Conservation (phyloP, 192 early-diverging fungal genomes). For the Coemansia sp. region DNA sequence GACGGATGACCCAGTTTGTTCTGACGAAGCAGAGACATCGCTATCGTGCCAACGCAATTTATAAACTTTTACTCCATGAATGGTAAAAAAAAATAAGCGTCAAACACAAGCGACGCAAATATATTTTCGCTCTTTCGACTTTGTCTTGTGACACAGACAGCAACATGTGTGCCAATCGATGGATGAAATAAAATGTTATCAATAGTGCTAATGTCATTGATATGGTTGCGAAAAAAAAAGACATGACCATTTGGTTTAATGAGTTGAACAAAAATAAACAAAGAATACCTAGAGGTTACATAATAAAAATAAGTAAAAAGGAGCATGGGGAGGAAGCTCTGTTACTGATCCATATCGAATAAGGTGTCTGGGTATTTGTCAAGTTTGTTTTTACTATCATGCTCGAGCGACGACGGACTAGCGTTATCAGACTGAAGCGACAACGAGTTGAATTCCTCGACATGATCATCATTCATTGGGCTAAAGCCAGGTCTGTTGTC, state of each 20-base stretch:
- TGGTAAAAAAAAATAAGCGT: no score
- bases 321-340: background rate
- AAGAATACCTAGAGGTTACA: background rate
- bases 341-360: conserved; percentile 32
- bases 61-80: no score
- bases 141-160: no score
- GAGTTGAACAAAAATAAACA: background rate
- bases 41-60: no score
- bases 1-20: no score
- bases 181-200: background rate
- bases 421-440: conserved; percentile 8
- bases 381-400: conserved; percentile 8
- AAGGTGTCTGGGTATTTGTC: conserved; percentile 19
- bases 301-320: background rate
- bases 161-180: no score
- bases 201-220: background rate
- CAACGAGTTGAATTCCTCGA: conserved; percentile 15
- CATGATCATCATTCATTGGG: conserved; percentile 12
- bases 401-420: conserved; percentile 23
- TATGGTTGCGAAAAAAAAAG: no score
- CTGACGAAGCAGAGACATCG: no score
- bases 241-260: background rate
- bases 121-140: no score
- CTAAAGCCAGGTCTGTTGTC: conserved; percentile 21
- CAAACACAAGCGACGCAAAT: no score